These are phyloP conservation scores for Lepraria neglecta DNA, from an alignment of 495 filamentous ascomycete genomes.

Conservation along the genomic window DNA sequence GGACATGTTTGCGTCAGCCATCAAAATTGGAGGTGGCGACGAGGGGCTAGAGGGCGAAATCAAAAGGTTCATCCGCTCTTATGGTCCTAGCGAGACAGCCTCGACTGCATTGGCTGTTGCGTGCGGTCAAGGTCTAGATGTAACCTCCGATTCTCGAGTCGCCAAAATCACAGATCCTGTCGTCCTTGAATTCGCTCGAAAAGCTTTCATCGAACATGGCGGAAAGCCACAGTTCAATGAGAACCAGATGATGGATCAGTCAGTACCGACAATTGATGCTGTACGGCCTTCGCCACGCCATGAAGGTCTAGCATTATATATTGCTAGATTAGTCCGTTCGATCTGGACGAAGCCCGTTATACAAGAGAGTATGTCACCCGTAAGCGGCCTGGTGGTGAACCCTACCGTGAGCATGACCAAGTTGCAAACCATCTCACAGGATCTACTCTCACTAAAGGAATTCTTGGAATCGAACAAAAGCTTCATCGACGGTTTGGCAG, in stretches of 20 bases:
- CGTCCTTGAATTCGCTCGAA: slow-evolving; percentile 73
- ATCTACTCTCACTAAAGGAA: slow-evolving; percentile 65
- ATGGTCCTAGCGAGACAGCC: slow-evolving; percentile 78
- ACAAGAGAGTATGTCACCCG: slow-evolving; percentile 50
- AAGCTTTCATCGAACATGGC: slow-evolving; percentile 82
- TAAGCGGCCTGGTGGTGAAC: slow-evolving; percentile 42
- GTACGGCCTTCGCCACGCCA: slow-evolving; percentile 85
- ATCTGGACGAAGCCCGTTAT: slow-evolving; percentile 73
- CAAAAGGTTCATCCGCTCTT: slow-evolving; percentile 70
- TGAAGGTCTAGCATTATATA: slow-evolving; percentile 78
- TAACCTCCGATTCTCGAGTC: slow-evolving; percentile 62
- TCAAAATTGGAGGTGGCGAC: slow-evolving; percentile 64
- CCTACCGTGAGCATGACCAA: slow-evolving; percentile 55
- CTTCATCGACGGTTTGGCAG: slow-evolving; percentile 87
- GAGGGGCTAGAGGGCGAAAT: slow-evolving; percentile 75
- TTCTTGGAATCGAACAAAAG: slow-evolving; percentile 80
- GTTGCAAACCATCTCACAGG: slow-evolving; percentile 67
- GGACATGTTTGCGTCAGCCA: slow-evolving; percentile 81
- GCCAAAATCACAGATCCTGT: slow-evolving; percentile 69
- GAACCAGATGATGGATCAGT: slow-evolving; percentile 59
- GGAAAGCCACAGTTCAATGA: slow-evolving; percentile 74
- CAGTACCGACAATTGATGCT: slow-evolving; percentile 58
- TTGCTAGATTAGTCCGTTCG: slow-evolving; percentile 73
- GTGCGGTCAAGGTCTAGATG: slow-evolving; percentile 80
- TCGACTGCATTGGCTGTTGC: slow-evolving; percentile 93